A percentile compares a stretch with the other conserved stretches of the same genome.
These are phyloP conservation scores for Piper longum DNA, from an alignment of 164 flowering plant species.

Conservation along the genomic window DNA sequence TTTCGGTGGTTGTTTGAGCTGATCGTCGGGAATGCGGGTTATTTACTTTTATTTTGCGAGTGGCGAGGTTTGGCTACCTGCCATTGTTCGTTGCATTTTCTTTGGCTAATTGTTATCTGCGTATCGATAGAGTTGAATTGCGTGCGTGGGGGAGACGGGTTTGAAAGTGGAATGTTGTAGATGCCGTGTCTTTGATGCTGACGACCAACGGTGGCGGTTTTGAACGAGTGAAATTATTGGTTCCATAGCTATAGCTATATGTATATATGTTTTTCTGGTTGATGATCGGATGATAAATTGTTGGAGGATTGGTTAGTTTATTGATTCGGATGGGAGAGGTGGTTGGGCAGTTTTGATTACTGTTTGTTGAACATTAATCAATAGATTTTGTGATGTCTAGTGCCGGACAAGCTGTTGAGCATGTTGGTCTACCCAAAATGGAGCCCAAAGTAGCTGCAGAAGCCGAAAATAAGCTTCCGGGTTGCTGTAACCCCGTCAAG, in stretches of 20 bases:
- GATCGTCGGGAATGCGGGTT: not conserved
- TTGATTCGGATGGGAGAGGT: not conserved
- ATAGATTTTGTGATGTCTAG: conserved; percentile 16
- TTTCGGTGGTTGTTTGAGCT: not conserved
- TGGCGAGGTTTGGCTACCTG: not conserved
- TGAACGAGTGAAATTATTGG: not conserved
- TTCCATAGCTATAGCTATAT: too few species aligned
- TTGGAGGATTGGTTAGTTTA: not conserved
- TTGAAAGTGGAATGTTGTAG: not conserved
- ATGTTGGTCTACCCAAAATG: conserved; percentile 20
- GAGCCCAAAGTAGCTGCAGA: conserved; percentile 10
- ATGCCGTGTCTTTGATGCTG: not conserved
- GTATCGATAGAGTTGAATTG: not conserved
- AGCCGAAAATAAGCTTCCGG: conserved; percentile 9
- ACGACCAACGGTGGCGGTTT: not conserved
- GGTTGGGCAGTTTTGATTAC: not conserved
- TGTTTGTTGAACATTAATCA: too few species aligned
- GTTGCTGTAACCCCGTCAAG: conserved; percentile 50
- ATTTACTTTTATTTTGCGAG: not conserved
- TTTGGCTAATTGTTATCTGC: too few species aligned
- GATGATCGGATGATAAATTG: not conserved
- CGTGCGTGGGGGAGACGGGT: not conserved
- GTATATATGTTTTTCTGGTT: too few species aligned
- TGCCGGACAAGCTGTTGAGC: conserved; percentile 25
- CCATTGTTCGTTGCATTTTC: not conserved